Evolutionary conservation across 1,139 yeast genomes (phyloP).

Genomic region (Yamadazyma oceani): DNA sequence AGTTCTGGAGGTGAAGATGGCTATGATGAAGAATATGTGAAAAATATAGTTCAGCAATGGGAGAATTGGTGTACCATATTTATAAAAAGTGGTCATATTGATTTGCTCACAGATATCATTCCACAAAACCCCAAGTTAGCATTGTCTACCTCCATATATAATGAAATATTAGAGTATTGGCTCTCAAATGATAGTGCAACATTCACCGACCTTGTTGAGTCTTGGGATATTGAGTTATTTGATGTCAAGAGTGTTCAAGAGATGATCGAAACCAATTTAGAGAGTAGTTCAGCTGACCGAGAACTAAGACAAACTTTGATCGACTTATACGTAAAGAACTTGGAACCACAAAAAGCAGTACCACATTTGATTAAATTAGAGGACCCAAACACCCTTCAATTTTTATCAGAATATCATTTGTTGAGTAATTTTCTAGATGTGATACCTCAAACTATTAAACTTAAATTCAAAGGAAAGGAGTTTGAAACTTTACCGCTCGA

Average conservation of each 20-base stretch:
- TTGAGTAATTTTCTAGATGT: constrained; percentile 48
- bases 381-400: constrained; percentile 55
- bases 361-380: constrained; percentile 56
- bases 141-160: constrained; percentile 45
- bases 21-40: constrained; percentile 31
- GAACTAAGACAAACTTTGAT: constrained; percentile 53
- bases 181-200: constrained; percentile 31
- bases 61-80: constrained; percentile 60
- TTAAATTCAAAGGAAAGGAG: constrained; percentile 38
- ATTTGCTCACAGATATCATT: constrained; percentile 49
- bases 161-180: constrained; percentile 51
- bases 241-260: constrained; percentile 46
- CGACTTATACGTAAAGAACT: constrained; percentile 53
- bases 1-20: constrained; percentile 4
- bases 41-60: constrained; percentile 58
- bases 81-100: constrained; percentile 47
- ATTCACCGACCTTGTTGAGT: constrained; percentile 42
- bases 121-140: constrained; percentile 48
- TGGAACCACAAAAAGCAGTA: constrained; percentile 64
- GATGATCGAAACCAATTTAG: constrained; percentile 46
- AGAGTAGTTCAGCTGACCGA: constrained; percentile 20
- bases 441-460: constrained; percentile 53
- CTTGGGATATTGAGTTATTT: constrained; percentile 64
- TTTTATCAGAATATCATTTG: constrained; percentile 63
- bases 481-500: constrained; percentile 41